phyloP scores from a whole-genome alignment of 2,329 filamentous ascomycete genomes.

The Orbilia javanica region DNA sequence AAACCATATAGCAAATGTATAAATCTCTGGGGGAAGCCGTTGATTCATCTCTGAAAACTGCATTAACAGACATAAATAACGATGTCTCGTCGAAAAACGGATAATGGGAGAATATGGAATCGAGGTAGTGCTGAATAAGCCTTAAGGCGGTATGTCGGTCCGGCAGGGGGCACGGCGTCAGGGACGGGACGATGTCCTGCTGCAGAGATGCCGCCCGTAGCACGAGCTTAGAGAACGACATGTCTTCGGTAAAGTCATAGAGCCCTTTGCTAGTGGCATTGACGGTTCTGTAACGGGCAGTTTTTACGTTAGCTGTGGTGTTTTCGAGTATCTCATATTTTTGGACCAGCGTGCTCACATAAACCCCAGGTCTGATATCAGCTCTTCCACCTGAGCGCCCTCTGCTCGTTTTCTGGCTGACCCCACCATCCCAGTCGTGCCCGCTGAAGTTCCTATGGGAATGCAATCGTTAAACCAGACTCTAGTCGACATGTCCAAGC shows the following conservation, averaged over 20 bases:
- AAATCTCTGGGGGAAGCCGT: slow-evolving; percentile 77
- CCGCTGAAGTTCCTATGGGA: not conserved
- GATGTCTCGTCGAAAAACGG: slow-evolving; percentile 85
- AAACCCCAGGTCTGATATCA: slow-evolving; percentile 56
- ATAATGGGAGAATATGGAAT: slow-evolving; percentile 82
- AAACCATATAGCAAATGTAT: slow-evolving; percentile 89
- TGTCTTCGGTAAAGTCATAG: slow-evolving; percentile 85
- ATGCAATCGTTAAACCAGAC: slow-evolving; percentile 11
- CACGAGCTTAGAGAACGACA: slow-evolving; percentile 91
- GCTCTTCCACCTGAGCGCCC: slow-evolving; percentile 55
- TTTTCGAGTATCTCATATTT: not conserved
- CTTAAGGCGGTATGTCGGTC: slow-evolving; percentile 76
- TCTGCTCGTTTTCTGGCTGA: slow-evolving; percentile 54
- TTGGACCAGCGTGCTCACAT: slow-evolving; percentile 19
- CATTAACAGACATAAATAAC: slow-evolving; percentile 82
- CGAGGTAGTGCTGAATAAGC: slow-evolving; percentile 85
- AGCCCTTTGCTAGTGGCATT: slow-evolving; percentile 96
- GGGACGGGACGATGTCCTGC: slow-evolving; percentile 54
- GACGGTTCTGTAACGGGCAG: slow-evolving; percentile 74
- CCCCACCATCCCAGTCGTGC: slow-evolving; percentile 24
- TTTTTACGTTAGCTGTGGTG: slow-evolving; percentile 52
- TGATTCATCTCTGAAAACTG: slow-evolving; percentile 78
- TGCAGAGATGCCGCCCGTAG: slow-evolving; percentile 78
- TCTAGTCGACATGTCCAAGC: slow-evolving; percentile 1
- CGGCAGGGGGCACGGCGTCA: slow-evolving; percentile 70